These are phyloP conservation scores for Sequoia sempervirens DNA, from an alignment of 75 land plant species.

Conservation along the genomic window DNA sequence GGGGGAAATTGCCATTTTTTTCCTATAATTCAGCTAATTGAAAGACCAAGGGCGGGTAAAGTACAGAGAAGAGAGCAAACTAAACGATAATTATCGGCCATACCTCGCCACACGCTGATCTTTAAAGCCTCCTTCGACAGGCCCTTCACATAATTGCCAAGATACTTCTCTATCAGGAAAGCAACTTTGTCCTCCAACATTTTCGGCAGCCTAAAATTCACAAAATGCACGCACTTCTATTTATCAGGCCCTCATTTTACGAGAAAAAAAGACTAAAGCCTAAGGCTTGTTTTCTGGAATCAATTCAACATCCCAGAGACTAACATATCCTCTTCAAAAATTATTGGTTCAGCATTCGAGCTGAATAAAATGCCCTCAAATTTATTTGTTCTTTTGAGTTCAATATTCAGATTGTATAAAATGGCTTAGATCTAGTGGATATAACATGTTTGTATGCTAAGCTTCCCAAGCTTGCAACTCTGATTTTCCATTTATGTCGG, in stretches of 20 bases:
- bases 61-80: not conserved
- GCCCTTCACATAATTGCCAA: constrained; percentile 90
- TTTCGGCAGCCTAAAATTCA: constrained; percentile 2
- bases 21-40: not conserved
- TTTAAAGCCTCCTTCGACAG: constrained; percentile 90
- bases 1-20: too few relatives aligned
- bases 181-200: constrained; percentile 99
- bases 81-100: not conserved
- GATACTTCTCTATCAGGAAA: constrained; percentile 77
- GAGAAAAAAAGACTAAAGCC: not conserved
- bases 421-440: too few relatives aligned
- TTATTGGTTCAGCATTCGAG: not conserved
- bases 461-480: not conserved
- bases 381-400: too few relatives aligned
- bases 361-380: not conserved
- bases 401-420: too few relatives aligned
- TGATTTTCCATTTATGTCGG: not conserved
- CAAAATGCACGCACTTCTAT: not conserved
- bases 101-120: constrained; percentile 96
- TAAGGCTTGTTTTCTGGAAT: not conserved
- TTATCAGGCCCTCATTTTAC: not conserved
- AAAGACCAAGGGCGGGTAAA: not conserved
- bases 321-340: not conserved
- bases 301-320: not conserved
- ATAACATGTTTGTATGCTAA: too few relatives aligned